phyloP scores from a whole-genome alignment of 2,329 filamentous ascomycete species.

The Furcasterigmium furcatum region DNA sequence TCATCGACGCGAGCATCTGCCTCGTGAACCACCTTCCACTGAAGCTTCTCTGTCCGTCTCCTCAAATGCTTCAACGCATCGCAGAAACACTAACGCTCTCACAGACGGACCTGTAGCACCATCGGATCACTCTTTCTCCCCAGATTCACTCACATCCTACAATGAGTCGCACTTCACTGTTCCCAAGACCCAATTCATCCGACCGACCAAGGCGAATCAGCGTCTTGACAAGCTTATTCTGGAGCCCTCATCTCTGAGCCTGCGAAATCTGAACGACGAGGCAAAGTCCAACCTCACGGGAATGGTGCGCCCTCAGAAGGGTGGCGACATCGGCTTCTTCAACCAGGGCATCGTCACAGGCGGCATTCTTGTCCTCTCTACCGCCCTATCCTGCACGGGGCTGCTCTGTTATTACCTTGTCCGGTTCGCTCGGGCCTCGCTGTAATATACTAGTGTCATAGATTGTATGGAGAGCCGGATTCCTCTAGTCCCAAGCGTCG shows the following conservation, averaged over 20 bases:
- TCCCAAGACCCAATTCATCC: constrained; percentile 37
- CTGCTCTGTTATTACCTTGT: constrained; percentile 1
- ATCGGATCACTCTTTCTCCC: constrained; percentile 16
- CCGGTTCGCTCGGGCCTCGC: background rate
- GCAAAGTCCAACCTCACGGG: constrained; percentile 21
- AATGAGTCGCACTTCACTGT: constrained; percentile 37
- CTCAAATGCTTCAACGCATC: background rate
- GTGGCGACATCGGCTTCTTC: constrained; percentile 40
- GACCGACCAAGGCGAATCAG: constrained; percentile 11
- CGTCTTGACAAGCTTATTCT: constrained; percentile 15
- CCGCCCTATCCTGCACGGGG: background rate
- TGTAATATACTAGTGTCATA: too few relatives aligned
- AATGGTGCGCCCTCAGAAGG: constrained; percentile 23
- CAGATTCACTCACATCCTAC: constrained; percentile 31
- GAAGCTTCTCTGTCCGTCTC: constrained; percentile 37
- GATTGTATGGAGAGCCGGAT: too few relatives aligned
- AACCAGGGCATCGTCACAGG: constrained; percentile 41
- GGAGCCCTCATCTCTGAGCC: constrained; percentile 6
- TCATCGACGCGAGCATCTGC: constrained; percentile 43
- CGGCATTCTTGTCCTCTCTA: constrained; percentile 18
- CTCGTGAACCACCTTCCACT: constrained; percentile 56
- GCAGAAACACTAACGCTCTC: background rate
- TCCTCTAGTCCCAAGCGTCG: too few relatives aligned
- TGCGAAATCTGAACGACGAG: constrained; percentile 6
- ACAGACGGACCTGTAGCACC: constrained; percentile 32